Conservation (phyloP, 1,139 yeast species). For the Diutina mesorugosa region DNA sequence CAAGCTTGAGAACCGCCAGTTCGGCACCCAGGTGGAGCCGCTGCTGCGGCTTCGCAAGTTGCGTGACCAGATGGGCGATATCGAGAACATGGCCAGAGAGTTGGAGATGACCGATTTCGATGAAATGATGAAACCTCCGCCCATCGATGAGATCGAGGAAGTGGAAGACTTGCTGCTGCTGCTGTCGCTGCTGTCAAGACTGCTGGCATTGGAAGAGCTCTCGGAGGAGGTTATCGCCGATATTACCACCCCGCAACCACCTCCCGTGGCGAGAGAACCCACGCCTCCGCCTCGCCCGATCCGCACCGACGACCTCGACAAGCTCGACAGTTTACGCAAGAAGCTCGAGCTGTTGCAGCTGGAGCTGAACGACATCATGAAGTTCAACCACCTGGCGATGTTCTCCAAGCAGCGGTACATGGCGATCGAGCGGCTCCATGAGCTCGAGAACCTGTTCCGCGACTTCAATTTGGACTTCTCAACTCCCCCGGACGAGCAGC, state of each 20-base stretch:
- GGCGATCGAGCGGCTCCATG: conserved; percentile 58
- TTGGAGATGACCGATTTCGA: conserved; percentile 76
- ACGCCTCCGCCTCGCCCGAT: conserved; percentile 20
- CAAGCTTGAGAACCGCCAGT: conserved; percentile 40
- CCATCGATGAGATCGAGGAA: conserved; percentile 3
- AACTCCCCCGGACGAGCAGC: conserved; percentile 10
- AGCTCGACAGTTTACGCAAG: conserved; percentile 40
- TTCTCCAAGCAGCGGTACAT: conserved; percentile 43
- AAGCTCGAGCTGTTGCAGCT: conserved; percentile 50
- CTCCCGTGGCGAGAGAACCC: conserved; percentile 8
- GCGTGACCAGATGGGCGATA: conserved; percentile 74
- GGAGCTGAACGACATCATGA: conserved; percentile 65
- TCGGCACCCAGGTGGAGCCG: conserved; percentile 59
- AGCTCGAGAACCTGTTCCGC: conserved; percentile 46
- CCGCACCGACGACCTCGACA: conserved; percentile 28
- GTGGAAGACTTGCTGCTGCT: background rate
- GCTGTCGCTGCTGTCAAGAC: background rate
- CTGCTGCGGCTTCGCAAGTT: conserved; percentile 62
- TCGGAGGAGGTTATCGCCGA: background rate
- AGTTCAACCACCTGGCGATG: conserved; percentile 44
- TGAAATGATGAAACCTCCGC: conserved; percentile 15
- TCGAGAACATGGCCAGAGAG: conserved; percentile 76
- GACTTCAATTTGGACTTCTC: conserved; percentile 47
- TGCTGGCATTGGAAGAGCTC: conserved; percentile 1
- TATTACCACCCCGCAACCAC: background rate